These are phyloP conservation scores for Gnomoniopsis sp. DNA, from an alignment of 2,329 filamentous ascomycete species.

Conservation along the genomic window DNA sequence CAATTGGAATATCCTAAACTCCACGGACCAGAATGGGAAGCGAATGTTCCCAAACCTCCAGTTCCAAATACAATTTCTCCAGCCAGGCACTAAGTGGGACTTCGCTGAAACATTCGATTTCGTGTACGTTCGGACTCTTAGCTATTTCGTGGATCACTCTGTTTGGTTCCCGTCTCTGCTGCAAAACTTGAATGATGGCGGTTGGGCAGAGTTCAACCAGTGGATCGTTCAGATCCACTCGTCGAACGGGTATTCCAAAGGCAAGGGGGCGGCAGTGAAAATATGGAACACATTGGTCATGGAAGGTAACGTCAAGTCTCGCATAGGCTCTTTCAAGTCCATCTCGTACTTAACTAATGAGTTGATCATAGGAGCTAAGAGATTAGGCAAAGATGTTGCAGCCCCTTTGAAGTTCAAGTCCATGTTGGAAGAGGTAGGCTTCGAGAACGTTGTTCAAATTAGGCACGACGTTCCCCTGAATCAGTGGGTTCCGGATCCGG, in stretches of 20 bases:
- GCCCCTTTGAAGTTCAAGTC: neutral
- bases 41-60: neutral
- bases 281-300: neutral
- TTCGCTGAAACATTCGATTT: neutral
- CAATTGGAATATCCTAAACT: neutral
- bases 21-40: neutral
- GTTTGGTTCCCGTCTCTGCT: neutral
- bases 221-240: neutral
- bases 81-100: neutral
- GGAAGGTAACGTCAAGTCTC: neutral
- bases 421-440: neutral
- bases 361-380: neutral
- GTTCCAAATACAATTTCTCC: neutral
- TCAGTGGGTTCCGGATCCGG: neutral
- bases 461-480: neutral
- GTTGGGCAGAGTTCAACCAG: neutral
- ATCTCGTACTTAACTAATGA: too few species aligned
- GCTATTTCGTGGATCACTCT: neutral
- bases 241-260: neutral
- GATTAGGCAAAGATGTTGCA: neutral
- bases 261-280: neutral
- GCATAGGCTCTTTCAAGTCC: neutral
- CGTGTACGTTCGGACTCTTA: neutral
- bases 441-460: neutral
- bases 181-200: neutral